Base-by-base conservation (phyloP, 2,329 filamentous ascomycete species). In the Magnaporthales sp. region DNA sequence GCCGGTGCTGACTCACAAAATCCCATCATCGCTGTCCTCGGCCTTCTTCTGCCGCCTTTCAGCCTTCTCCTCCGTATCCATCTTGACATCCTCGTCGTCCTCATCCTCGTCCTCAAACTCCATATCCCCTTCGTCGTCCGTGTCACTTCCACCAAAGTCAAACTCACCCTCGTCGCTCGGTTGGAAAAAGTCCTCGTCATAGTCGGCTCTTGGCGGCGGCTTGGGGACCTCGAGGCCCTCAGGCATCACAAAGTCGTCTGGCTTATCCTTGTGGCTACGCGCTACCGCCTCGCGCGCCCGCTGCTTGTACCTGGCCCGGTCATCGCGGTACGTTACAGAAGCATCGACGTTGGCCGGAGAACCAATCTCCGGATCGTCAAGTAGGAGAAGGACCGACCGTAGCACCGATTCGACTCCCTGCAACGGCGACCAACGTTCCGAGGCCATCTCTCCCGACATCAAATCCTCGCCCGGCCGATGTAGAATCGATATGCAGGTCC, bases 291-390 rank as follows among this genome's bases (percentile, higher is more conserved):
- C 84, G 69, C 80, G 83, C 1, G 94, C 92, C 72, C 83, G 84
- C 60, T 81, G 78, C 73, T 92, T 88, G 81, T 96, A 99, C 32
- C 81, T 77, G 1, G 82, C 80, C 0, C 87, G 87, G 32, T 89
- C 79, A 71, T 93, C 92, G 68, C 94, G 89, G 73, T 96, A 89
- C 81, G 93, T 86, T 27, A 97, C 90, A 67, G 92, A 88, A 1
- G 95, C 94, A 72, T 98, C 94, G 66, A 98, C 93, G 75, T 98
- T 98, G 69, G 94, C 95, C 0, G 95, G 92, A 0, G 93, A 97
- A 72, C 89, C 92, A 73, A 96, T 92, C 77, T 99, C 94, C 15
- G 94, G 92, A 72, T 97, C 92, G 75, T 98, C 95, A 66, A 99
- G 87, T 2, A 99, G 86, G 6, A 95, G 90, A 8, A 98, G 86